phyloP scores from a whole-genome alignment of 495 filamentous ascomycete genomes.

The Eremomyces bilateralis region DNA sequence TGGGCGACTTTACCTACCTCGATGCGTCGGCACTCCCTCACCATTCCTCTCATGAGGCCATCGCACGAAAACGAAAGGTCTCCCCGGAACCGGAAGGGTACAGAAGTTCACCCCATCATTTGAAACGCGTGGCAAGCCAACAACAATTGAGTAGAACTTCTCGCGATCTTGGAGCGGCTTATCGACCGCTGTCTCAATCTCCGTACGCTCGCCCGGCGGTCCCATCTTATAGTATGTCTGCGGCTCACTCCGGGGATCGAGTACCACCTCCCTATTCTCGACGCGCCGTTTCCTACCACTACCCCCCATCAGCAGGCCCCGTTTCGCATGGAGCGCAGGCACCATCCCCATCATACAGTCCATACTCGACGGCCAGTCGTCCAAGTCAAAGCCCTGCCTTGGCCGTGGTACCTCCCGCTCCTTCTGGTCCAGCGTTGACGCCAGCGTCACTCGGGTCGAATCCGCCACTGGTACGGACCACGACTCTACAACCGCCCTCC shows the following conservation, averaged over 20 bases:
- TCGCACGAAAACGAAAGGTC: background rate
- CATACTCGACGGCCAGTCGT: conserved; percentile 8
- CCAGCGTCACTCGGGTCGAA: no score
- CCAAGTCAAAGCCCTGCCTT: conserved; percentile 4
- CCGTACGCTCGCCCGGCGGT: conserved; percentile 14
- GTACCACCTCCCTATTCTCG: no score
- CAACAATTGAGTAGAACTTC: conserved; percentile 22
- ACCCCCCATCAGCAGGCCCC: conserved; percentile 6
- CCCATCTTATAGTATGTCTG: no score
- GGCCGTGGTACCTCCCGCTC: background rate
- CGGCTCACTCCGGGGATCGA: no score
- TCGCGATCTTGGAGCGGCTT: no score
- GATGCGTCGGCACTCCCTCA: conserved; percentile 13
- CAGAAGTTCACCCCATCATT: conserved; percentile 21
- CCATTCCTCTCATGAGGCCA: no score
- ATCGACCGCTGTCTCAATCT: conserved; percentile 16
- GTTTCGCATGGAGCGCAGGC: background rate
- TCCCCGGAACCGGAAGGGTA: conserved; percentile 29
- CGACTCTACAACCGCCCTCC: conserved; percentile 43
- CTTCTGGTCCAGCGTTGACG: background rate
- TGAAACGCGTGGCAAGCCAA: conserved; percentile 26
- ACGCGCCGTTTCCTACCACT: conserved; percentile 8
- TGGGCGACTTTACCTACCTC: conserved; percentile 60
- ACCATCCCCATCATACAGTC: background rate
- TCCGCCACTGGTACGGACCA: conserved; percentile 64